These are phyloP conservation scores for Papilionanthe hybrid DNA, from an alignment of 116 monocot species.

Conservation along the genomic window DNA sequence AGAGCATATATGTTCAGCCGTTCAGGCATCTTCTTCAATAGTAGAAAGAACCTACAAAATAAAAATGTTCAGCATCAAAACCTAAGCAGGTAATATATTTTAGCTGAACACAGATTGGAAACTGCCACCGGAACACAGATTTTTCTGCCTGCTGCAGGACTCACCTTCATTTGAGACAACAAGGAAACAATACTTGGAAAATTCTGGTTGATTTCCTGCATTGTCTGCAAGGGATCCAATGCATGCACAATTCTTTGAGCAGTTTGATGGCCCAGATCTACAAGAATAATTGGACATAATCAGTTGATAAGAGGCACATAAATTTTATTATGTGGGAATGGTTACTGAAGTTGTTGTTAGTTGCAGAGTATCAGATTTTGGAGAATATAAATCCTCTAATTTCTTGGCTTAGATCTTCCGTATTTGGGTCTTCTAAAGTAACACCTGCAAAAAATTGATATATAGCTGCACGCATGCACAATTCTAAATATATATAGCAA, in stretches of 20 bases:
- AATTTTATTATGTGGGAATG: background rate
- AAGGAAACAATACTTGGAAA: conserved; percentile 93
- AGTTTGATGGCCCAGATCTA: conserved; percentile 96
- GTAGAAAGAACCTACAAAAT: background rate
- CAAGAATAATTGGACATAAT: background rate
- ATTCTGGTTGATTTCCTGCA: conserved; percentile 97
- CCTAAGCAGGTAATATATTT: background rate
- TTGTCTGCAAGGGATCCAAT: conserved; percentile 86
- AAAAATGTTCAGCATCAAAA: no score
- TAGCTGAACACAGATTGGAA: background rate
- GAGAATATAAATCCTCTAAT: conserved; percentile 98
- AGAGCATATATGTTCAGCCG: conserved; percentile 4
- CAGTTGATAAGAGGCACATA: conserved; percentile 9
- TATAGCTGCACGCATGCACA: background rate
- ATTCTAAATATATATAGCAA: no score
- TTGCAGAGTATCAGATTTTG: conserved; percentile 29
- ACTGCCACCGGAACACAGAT: conserved; percentile 2
- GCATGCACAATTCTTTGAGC: conserved; percentile 89
- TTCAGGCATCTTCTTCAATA: background rate
- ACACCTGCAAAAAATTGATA: conserved; percentile 47
- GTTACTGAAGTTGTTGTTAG: background rate
- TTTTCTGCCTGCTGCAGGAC: background rate
- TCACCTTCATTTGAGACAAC: conserved; percentile 91
- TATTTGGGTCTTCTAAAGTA: conserved; percentile 70
- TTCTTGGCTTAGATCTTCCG: conserved; percentile 91